Evolutionary conservation across 2,329 filamentous ascomycete species (phyloP).

Genomic region (Delphinella strobiligena): DNA sequence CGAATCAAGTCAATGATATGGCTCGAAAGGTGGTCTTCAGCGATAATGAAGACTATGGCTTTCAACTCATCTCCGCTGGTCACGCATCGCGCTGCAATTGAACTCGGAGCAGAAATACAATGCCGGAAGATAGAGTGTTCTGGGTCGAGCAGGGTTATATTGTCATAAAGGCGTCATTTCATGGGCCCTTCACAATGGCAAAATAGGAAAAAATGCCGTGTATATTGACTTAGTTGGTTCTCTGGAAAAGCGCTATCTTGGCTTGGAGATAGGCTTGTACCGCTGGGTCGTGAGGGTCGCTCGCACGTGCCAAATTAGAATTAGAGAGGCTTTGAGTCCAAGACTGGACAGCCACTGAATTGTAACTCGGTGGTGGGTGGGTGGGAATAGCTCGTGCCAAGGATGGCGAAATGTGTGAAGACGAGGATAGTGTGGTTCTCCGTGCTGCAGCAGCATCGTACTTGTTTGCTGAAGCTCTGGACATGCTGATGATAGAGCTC

Average conservation of each 20-base stretch:
- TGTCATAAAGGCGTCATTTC: not conserved
- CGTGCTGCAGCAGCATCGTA: not conserved
- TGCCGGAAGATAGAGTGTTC: no score
- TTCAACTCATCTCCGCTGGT: no score
- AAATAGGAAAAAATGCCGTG: not conserved
- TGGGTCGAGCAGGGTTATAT: not conserved
- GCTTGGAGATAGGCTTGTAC: conserved; percentile 23
- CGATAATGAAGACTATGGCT: no score
- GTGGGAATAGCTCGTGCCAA: not conserved
- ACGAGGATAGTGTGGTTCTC: not conserved
- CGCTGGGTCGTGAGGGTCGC: conserved; percentile 12
- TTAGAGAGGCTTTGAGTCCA: conserved; percentile 9
- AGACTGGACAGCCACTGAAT: conserved; percentile 10
- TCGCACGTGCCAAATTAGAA: not conserved
- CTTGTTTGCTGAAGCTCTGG: not conserved
- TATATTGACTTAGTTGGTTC: not conserved
- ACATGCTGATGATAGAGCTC: not conserved
- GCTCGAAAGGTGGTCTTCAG: no score
- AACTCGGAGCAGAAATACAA: no score
- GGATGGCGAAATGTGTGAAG: not conserved
- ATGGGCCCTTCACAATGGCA: not conserved
- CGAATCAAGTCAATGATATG: no score
- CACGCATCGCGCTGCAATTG: no score
- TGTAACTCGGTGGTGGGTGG: conserved; percentile 6
- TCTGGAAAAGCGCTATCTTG: conserved; percentile 23